Base-by-base conservation (phyloP, 1,284 basidiomycete species). In the Omphalotus olearius region DNA sequence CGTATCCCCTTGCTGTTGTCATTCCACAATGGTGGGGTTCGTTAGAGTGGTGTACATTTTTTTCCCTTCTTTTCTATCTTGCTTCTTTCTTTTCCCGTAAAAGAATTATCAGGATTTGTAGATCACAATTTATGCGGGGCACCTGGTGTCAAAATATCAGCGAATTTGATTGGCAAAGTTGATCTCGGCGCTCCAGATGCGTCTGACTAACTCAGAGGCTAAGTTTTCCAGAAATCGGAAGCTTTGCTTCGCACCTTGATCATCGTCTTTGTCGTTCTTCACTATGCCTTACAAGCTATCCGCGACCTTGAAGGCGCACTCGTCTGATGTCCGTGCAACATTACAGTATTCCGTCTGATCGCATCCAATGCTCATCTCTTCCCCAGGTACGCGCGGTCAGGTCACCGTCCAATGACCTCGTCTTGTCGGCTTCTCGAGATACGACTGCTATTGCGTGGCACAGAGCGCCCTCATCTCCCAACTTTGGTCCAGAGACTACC, bases 381-480 rank as follows among this genome's bases (percentile, higher is more conserved):
- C n/a, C 61, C 30, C 57, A 91, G 88, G 91, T 93, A 60, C 85
- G 88, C 62, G 86, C 80, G 26, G 73, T 93, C 54, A 76, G 70
- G 50, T 80, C 88, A 42, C 87, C 89, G 33, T 79, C 80, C 33
- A 70, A 85, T 67, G 73, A 83, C 60, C 75, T 90, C 56, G 74
- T 97, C 55, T 77, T 96, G 57, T 96, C 92, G 16, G 89, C 87
- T 50, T 95, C 93, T 30, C 83, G 94, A 63, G 94, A 98, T 74
- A 79, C 88, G 10, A 91, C 91, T 16, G 89, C 93, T 51, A 88
- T 95, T 62, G 75, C 83, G 36, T 98, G 94, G 94, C 73, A 79
- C 53, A 79, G 82, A 58, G 63, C 74, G n/a, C 64, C 75, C 23
- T 59, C 72, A 47, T 64, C 72, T 40, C 65, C 69, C 23, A 60